Conservation (phyloP, 2,329 filamentous ascomycete genomes). For the Talaromyces islandicus region DNA sequence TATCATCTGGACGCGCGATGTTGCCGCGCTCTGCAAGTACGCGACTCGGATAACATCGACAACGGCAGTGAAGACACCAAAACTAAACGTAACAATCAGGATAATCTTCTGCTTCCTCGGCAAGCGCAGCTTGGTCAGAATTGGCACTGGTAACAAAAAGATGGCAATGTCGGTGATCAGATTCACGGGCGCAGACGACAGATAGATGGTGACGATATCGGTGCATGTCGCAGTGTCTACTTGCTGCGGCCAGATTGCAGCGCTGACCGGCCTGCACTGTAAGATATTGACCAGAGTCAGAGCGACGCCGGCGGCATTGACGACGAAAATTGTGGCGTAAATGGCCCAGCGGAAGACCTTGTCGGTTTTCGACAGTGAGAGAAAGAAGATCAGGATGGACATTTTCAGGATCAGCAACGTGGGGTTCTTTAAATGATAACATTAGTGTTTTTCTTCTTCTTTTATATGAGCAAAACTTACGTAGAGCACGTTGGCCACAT, state of each 20-base stretch:
- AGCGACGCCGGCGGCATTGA: constrained; percentile 71
- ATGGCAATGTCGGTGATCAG: constrained; percentile 87
- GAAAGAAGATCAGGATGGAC: constrained; percentile 86
- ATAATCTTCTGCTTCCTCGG: constrained; percentile 84
- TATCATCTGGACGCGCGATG: constrained; percentile 27
- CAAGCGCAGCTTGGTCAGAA: constrained; percentile 78
- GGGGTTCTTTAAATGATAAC: constrained; percentile 58
- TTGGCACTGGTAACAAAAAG: constrained; percentile 78
- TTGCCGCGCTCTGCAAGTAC: constrained; percentile 70
- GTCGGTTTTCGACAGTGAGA: constrained; percentile 74
- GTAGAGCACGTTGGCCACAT: constrained; percentile 58
- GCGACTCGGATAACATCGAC: constrained; percentile 87
- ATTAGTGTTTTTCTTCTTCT: constrained; percentile 10
- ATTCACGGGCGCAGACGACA: constrained; percentile 79
- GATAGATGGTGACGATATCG: constrained; percentile 59
- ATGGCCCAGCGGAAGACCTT: constrained; percentile 73
- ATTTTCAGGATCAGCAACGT: constrained; percentile 87
- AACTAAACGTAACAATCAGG: constrained; percentile 74
- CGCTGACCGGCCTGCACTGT: constrained; percentile 70
- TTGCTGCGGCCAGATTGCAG: constrained; percentile 56
- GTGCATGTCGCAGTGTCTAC: constrained; percentile 47
- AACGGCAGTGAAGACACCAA: constrained; percentile 80
- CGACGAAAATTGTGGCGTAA: constrained; percentile 69
- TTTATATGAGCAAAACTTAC: constrained; percentile 27
- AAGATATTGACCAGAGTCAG: constrained; percentile 83